Evolutionary conservation across 768 basidiomycete genomes (phyloP).

Genomic region (Cubamyces sp.): DNA sequence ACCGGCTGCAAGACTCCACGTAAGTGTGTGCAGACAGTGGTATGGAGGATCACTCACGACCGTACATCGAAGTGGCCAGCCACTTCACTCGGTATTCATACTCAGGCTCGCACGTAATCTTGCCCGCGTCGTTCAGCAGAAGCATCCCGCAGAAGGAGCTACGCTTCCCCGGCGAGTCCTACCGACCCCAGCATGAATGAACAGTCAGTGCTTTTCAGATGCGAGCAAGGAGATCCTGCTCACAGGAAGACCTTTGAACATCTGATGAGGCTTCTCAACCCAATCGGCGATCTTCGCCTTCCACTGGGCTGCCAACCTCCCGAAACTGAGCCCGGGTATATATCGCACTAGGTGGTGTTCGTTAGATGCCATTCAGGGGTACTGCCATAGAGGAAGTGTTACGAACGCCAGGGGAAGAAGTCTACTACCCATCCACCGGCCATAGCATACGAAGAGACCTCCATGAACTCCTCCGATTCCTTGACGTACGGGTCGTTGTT

Average conservation of each 20-base stretch:
- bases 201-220: not conserved
- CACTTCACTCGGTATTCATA: constrained; percentile 14
- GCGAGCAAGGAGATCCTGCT: not conserved
- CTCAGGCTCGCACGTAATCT: not conserved
- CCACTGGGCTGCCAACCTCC: not conserved
- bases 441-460: not conserved
- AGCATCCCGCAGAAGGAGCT: constrained; percentile 13
- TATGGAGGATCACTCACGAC: constrained; percentile 1
- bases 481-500: constrained; percentile 9
- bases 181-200: not conserved
- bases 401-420: constrained; percentile 11
- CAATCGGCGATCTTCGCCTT: not conserved
- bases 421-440: constrained; percentile 8
- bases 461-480: constrained; percentile 16
- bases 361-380: not conserved
- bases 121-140: not conserved
- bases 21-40: not conserved
- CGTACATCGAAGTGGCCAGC: constrained; percentile 17
- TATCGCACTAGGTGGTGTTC: not conserved
- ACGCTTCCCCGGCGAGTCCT: constrained; percentile 2
- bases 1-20: not conserved
- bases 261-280: constrained; percentile 2
- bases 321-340: not conserved
- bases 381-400: not conserved
- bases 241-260: constrained; percentile 18